Percentiles rank a stretch among this genome's conserved stretches.
Evolutionary conservation across 2,329 filamentous ascomycete species (phyloP).

Genomic region (Dothideomycetidae sp.): DNA sequence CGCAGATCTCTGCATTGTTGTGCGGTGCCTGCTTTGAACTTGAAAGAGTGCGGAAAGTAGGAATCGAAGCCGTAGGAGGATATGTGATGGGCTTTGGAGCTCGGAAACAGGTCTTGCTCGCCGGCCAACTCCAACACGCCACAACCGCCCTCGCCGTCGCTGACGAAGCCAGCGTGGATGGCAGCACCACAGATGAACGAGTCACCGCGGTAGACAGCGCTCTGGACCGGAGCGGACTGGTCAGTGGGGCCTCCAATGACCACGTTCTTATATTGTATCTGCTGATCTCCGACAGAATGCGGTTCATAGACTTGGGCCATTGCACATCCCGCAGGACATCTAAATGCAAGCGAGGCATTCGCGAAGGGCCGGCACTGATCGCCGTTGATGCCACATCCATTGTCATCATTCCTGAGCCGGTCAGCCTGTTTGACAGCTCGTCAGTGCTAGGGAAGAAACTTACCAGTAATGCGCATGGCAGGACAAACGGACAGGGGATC

Average conservation of each 20-base stretch:
- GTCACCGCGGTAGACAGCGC: slow-evolving; percentile 67
- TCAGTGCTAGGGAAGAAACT: slow-evolving; percentile 22
- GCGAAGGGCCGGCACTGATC: slow-evolving; percentile 62
- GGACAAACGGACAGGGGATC: slow-evolving; percentile 47
- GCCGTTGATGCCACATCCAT: slow-evolving; percentile 61
- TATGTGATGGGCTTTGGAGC: slow-evolving; percentile 58
- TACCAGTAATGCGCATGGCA: slow-evolving; percentile 60
- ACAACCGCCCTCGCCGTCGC: slow-evolving; percentile 59
- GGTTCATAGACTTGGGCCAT: slow-evolving; percentile 53
- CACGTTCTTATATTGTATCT: slow-evolving; percentile 40
- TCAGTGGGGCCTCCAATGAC: slow-evolving; percentile 40
- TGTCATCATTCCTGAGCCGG: slow-evolving; percentile 36
- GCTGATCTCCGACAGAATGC: slow-evolving; percentile 57
- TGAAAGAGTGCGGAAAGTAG: slow-evolving; percentile 77
- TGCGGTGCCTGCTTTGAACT: slow-evolving; percentile 52
- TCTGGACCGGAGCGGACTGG: slow-evolving; percentile 24
- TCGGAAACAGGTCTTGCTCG: slow-evolving; percentile 46
- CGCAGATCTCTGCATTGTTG: slow-evolving; percentile 63
- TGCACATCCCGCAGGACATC: slow-evolving; percentile 59
- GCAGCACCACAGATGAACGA: slow-evolving; percentile 77
- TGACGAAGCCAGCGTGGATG: slow-evolving; percentile 68
- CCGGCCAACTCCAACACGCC: slow-evolving; percentile 67
- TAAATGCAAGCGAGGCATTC: slow-evolving; percentile 55
- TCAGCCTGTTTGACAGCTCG: not conserved
- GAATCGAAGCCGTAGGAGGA: slow-evolving; percentile 66